phyloP scores from a whole-genome alignment of 352 stramenopile species.

The Phytopythium kandeliae region DNA sequence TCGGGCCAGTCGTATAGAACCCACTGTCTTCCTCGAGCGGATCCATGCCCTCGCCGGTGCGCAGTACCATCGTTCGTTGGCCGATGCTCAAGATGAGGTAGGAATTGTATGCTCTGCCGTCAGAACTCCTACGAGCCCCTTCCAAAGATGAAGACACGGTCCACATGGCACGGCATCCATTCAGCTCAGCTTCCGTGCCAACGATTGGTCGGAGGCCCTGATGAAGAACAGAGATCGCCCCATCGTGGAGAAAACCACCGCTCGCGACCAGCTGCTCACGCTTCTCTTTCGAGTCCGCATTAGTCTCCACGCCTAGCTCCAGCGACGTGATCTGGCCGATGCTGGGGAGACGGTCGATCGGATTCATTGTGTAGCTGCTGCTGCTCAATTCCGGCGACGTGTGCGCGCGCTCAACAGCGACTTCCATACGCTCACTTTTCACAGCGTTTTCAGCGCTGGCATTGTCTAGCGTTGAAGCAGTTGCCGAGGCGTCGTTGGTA shows the following conservation, averaged over 20 bases:
- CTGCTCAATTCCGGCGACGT: slow-evolving; percentile 5
- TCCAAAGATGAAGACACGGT: slow-evolving; percentile 68
- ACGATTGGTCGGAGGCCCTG: slow-evolving; percentile 81
- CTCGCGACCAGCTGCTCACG: slow-evolving; percentile 77
- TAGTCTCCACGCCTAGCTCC: slow-evolving; percentile 71
- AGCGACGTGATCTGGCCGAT: slow-evolving; percentile 84
- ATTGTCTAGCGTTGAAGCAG: not conserved
- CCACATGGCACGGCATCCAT: slow-evolving; percentile 82
- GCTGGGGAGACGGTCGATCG: slow-evolving; percentile 60
- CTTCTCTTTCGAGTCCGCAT: slow-evolving; percentile 69
- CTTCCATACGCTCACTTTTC: slow-evolving; percentile 8
- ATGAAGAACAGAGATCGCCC: slow-evolving; percentile 71
- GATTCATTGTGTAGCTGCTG: slow-evolving; percentile 39
- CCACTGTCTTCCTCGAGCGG: slow-evolving; percentile 78
- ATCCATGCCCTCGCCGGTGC: slow-evolving; percentile 81
- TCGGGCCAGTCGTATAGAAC: slow-evolving; percentile 80
- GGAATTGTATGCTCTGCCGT: slow-evolving; percentile 59
- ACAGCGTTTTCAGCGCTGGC: not conserved
- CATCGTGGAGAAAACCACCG: slow-evolving; percentile 53
- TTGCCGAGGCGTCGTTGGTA: not conserved
- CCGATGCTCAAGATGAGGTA: slow-evolving; percentile 81
- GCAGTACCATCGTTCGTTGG: slow-evolving; percentile 80
- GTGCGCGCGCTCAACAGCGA: slow-evolving; percentile 1
- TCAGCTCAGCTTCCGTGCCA: slow-evolving; percentile 73
- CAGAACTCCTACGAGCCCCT: slow-evolving; percentile 32